Evolutionary conservation across 371 early-diverging fungal genomes (phyloP), one percentile per base, ranked within the genome.

Genomic region (Agmasoma carcini): DNA sequence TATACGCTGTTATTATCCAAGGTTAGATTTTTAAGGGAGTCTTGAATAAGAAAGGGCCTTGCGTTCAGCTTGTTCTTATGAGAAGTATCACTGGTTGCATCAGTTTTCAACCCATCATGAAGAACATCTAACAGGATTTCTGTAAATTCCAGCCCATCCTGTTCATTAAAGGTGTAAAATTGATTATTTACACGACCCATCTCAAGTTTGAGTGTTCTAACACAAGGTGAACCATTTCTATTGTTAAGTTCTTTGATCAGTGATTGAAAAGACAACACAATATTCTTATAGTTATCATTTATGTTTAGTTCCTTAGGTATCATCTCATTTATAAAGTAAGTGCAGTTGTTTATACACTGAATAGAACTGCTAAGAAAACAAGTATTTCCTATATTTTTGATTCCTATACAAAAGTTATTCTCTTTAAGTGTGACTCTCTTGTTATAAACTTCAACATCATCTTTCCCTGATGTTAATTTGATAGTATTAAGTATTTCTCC

Each of bases 361-460:
- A 96, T 69, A 0, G 89, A 83, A 1, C 91, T 81, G 72, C 90
- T 94, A 87, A 92, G 83, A 66, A 90, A 96, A 74, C 97, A 96
- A 0, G 94, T 96, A 75, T 96, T 94, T 15, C 95, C 94, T 19
- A 85, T 72, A 59, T 87, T 87, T 22, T 59, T 62, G 27, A 85
- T 75, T 3, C 86, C 86, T 14, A 27, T 17, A 27, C 61, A 57
- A 7, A 27, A 23, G 2, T 23, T 26, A 17, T 40, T 26, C 29
- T 22, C 45, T 46, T 30, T 52, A 2, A 22, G 14, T 11, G 39
- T 34, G 9, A 36, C 36, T 36, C 36, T n/a, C n/a, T n/a, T 36
- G 9, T 9, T 36, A n/a, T 9, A 36, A 9, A 11, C 9, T 36
- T 36, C 9, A n/a, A 36, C 9, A 11, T 9, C 36, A 36, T n/a